Base-by-base conservation (phyloP, 441 rosid genomes). In the Aquilaria agallochum region DNA sequence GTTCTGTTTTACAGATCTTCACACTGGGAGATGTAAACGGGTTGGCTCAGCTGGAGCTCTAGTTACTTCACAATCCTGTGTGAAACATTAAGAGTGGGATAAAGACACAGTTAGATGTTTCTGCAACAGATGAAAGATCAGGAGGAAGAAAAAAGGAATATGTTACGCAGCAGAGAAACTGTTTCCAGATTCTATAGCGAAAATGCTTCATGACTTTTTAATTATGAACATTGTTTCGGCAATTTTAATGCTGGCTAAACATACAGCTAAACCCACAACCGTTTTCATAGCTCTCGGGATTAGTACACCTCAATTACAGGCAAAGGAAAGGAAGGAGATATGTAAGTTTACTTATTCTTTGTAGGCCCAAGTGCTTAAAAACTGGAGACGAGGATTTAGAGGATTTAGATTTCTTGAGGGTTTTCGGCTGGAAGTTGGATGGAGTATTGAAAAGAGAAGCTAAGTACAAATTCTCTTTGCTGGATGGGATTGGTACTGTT, bases 31-130 rank as follows among this genome's bases (percentile, higher is more conserved):
- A 14, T 12, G 55, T 9, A 50, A 12, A 30, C 49, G 55, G 27
- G 27, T 68, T 68, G 59, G 74, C 64, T 72, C 76, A 66, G 53
- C 49, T 76, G 64, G 71, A 76, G 78, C 83, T 70, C 82, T 53
- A 83, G 70, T 75, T 88, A 89, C 85, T 78, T 84, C 83, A 79
- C 55, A 44, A 72, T 45, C 90, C 96, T 89, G 83, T 27, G 44
- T 14, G 50, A 57, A 50, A 64, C 53, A 14, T 31, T 31, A 52
- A n/a, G 3, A 33, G 9, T n/a, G 20, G 40, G 20, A 14, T 47
- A 14, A 20, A 59, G 54, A 14, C 42, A 44, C 42, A 36, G 42
- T 36, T 4, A 7, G 7, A 36, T 36, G 42, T 36, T 4, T 36
- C 4, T 36, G 42, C 42, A 36, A 3, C 7, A 36, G 4, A 36